phyloP scores from a whole-genome alignment of 345 rosid genomes.

The Pistacia atlantica region DNA sequence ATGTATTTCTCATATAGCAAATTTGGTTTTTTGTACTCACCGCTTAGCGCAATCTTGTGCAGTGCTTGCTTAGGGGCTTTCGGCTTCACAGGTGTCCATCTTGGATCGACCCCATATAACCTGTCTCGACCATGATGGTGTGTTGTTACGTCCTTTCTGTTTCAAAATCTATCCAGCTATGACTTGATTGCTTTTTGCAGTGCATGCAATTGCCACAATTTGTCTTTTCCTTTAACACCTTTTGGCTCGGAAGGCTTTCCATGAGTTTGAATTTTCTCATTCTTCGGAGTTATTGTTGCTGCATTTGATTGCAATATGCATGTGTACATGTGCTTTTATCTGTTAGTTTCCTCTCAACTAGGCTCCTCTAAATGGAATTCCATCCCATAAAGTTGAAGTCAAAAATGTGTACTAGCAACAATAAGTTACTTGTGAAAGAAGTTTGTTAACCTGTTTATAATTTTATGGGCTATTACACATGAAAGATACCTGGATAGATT shows the following conservation, averaged over 20 bases:
- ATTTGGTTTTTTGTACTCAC: slow-evolving; percentile 14
- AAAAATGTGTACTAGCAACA: background rate
- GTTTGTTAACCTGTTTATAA: background rate
- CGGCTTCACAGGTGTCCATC: slow-evolving; percentile 88
- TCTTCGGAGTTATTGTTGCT: background rate
- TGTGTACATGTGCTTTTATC: background rate
- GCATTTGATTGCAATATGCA: background rate
- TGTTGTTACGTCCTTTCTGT: slow-evolving; percentile 17
- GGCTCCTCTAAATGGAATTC: background rate
- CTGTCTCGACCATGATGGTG: slow-evolving; percentile 81
- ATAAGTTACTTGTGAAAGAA: background rate
- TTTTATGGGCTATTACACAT: no score
- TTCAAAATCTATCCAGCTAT: background rate
- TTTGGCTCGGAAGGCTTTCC: background rate
- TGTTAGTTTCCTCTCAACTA: background rate
- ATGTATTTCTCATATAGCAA: slow-evolving; percentile 1
- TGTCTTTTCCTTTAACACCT: background rate
- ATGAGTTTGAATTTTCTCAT: background rate
- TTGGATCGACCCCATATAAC: slow-evolving; percentile 85
- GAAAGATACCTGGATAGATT: no score
- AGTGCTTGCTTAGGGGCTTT: slow-evolving; percentile 90
- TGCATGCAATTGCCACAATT: background rate
- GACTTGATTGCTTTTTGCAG: background rate
- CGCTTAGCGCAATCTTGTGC: slow-evolving; percentile 15
- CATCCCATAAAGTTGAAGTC: background rate